Evolutionary conservation across 805 yeast genomes (phyloP), one percentile per base, ranked within the genome.

Genomic region (Alloascoidea africana): DNA sequence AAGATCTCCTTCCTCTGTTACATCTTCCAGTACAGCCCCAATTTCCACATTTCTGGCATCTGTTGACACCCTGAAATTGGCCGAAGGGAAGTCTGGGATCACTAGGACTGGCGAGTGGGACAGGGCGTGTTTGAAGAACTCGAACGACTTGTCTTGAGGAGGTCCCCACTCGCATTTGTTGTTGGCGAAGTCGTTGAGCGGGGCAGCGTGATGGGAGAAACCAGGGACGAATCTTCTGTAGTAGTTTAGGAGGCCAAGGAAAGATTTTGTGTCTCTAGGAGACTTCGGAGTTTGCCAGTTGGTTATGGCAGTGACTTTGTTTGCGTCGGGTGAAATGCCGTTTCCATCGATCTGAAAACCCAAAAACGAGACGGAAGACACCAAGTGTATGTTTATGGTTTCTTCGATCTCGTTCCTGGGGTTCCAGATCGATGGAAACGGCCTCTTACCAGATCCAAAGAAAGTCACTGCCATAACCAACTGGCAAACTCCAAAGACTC

Each of bases 401-500:
- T n/a, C n/a, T n/a, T n/a, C n/a, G n/a, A n/a, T n/a, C n/a, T n/a
- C n/a, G n/a, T 44, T 44, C 32, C 23, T 44, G 5, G 48, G 46
- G 2, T 45, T 38, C 32, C 27, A 35, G 14, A 27, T 44, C 6
- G 14, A 38, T 11, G 34, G 35, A 4, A 30, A 44, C 14, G 44
- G 47, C 5, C 16, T 44, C 5, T 6, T 14, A 37, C 38, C 42
- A 3, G 40, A 30, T 17, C 42, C 44, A n/a, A 18, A n/a, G n/a
- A 32, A 15, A 5, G 3, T 37, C 15, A 4, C n/a, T 3, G 44
- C 41, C 3, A 38, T 40, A 14, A 3, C 14, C 17, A 4, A 40
- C 36, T 40, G 45, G 45, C 44, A 40, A 4, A 5, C n/a, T 13
- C 39, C 38, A 3, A 5, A 39, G 38, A 18, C 45, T 3, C 15